These are phyloP conservation scores for Colletotrichum sp. DNA, from an alignment of 2,329 filamentous ascomycete species.

Conservation along the genomic window DNA sequence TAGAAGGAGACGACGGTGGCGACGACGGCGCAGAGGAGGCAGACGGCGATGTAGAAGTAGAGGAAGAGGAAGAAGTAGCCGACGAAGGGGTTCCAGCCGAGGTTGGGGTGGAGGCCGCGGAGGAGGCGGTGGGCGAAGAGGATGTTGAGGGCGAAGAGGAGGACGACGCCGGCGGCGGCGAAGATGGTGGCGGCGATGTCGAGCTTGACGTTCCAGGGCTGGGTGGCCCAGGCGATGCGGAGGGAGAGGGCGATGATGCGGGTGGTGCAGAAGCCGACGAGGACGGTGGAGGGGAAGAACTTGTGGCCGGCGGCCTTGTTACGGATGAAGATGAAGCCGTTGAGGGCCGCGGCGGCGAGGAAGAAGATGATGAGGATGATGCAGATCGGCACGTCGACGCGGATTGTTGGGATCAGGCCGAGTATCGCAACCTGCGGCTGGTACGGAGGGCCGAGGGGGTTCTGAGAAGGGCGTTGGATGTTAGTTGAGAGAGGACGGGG, in stretches of 20 bases:
- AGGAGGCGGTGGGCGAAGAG: slow-evolving; percentile 78
- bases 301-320: slow-evolving; percentile 58
- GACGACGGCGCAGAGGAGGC: slow-evolving; percentile 70
- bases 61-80: slow-evolving; percentile 60
- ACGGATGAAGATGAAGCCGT: slow-evolving; percentile 63
- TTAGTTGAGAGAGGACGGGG: background rate
- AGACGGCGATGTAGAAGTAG: slow-evolving; percentile 61
- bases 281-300: slow-evolving; percentile 62
- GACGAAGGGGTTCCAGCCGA: slow-evolving; percentile 70
- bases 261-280: slow-evolving; percentile 65
- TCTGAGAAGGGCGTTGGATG: background rate
- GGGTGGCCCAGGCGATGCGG: slow-evolving; percentile 58
- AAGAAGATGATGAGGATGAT: slow-evolving; percentile 68
- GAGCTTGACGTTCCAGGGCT: slow-evolving; percentile 42
- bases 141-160: slow-evolving; percentile 81
- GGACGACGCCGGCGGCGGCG: slow-evolving; percentile 73
- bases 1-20: slow-evolving; percentile 70
- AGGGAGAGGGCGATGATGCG: slow-evolving; percentile 56
- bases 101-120: slow-evolving; percentile 70
- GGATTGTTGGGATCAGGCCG: slow-evolving; percentile 61
- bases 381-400: slow-evolving; percentile 69
- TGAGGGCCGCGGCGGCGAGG: slow-evolving; percentile 52
- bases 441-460: slow-evolving; percentile 40
- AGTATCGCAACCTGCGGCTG: slow-evolving; percentile 49
- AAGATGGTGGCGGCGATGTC: slow-evolving; percentile 71